Base-by-base conservation (phyloP, 2,329 filamentous ascomycete species). In the Sclerotinia trifoliorum region DNA sequence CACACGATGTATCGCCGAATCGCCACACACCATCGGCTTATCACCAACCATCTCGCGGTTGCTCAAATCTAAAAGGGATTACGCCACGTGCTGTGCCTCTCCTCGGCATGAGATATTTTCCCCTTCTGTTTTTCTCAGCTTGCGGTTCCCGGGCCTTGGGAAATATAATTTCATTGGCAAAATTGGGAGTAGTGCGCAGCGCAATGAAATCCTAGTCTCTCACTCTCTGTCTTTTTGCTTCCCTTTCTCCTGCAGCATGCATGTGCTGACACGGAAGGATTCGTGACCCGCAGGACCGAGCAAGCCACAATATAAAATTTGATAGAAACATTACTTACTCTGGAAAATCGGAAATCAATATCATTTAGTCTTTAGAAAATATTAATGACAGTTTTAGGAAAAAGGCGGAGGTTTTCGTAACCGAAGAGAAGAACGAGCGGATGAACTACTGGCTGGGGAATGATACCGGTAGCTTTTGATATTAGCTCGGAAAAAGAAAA, bases 301-400 rank as follows among this genome's bases (percentile, higher is more conserved):
- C 65, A 67, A 67, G 65, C 65, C 65, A 67, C 65, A 67, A 67
- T 67, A 35, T 67, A 62, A 62, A 21, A 67, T 62, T 67, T 62
- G 56, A 67, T 54, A 62, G 65, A 61, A 61, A 61, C 32, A 48
- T 65, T 60, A 58, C 64, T 58, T n/a, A 13, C 57, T 46, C 42
- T 61, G 42, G 57, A 42, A 42, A 42, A 42, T 42, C 13, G 13
- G 15, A 35, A 61, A 24, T 24, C 44, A 62, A 62, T 35, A 32
- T 39, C 44, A 35, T 61, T 39, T 32, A 39, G 21, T 29, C 3
- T 35, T 35, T 35, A 35, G 35, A 35, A 39, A 10, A 61, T 24
- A 10, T 49, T 24, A 49, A 24, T 48, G 24, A 24, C 7, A 32
- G 29, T 21, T 49, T 35, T 49, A 49, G 42, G 44, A 61, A 35